A percentile compares a stretch with the other conserved stretches of the same genome.
phyloP scores from a whole-genome alignment of 2,329 filamentous ascomycete species.

The Colletotrichum spinosum region DNA sequence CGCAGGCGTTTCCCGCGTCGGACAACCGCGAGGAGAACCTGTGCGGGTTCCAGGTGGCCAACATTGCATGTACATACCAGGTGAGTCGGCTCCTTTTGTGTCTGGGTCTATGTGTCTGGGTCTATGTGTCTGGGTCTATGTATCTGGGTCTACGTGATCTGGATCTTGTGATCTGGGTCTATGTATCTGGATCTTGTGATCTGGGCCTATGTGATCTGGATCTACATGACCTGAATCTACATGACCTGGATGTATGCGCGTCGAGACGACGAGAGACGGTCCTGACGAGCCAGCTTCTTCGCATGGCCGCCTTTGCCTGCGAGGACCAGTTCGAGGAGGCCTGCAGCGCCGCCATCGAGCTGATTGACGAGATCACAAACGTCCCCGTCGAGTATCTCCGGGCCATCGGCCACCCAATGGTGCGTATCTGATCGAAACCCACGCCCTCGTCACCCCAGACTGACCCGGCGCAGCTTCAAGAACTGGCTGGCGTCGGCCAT shows the following conservation, averaged over 20 bases:
- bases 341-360: slow-evolving; percentile 29
- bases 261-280: too few species aligned
- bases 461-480: slow-evolving; percentile 31
- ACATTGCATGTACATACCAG: slow-evolving; percentile 49
- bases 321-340: slow-evolving; percentile 36
- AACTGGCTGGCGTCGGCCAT: slow-evolving; percentile 37
- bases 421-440: not conserved
- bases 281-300: slow-evolving; percentile 16
- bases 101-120: too few species aligned
- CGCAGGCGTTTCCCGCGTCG: slow-evolving; percentile 19
- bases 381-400: slow-evolving; percentile 36
- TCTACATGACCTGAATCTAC: too few species aligned
- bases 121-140: too few species aligned
- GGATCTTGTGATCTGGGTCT: too few species aligned
- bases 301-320: slow-evolving; percentile 37
- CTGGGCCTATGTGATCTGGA: too few species aligned
- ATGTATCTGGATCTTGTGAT: too few species aligned
- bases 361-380: slow-evolving; percentile 35
- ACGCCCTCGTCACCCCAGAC: not conserved
- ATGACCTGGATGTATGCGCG: too few species aligned
- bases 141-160: too few species aligned
- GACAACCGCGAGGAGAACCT: slow-evolving; percentile 42
- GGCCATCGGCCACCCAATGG: slow-evolving; percentile 38
- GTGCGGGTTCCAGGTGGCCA: slow-evolving; percentile 50
- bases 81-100: slow-evolving; percentile 11